Evolutionary conservation across 2,329 filamentous ascomycete species (phyloP), one percentile per base, ranked within the genome.

Genomic region (Pezizomycotina sp.): DNA sequence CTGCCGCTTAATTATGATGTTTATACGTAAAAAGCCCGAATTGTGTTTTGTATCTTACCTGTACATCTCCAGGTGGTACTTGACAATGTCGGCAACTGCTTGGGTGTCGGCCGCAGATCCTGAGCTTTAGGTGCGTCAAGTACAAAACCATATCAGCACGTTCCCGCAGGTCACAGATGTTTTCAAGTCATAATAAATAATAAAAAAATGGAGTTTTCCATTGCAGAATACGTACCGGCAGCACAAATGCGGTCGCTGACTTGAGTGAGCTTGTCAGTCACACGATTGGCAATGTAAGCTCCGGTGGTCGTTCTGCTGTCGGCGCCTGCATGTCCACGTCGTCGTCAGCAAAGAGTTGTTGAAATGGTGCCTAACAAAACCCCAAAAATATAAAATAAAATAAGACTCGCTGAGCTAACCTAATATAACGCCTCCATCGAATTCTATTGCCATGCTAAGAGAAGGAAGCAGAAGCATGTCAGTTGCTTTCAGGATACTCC

Each of bases 171-270:
- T n/a, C n/a, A n/a, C n/a, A n/a, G n/a, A n/a, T n/a, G n/a, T n/a
- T n/a, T n/a, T n/a, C n/a, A n/a, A n/a, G n/a, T n/a, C n/a, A n/a
- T n/a, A n/a, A n/a, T n/a, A n/a, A n/a, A n/a, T n/a, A n/a, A n/a
- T n/a, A n/a, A n/a, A n/a, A n/a, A 27, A 7, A 7, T 18, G 20
- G 4, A 7, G 5, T 8, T 24, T 8, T 24, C 10, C 21, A 3
- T 36, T 12, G 16, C 14, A 10, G 32, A 18, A 15, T 28, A 28
- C 43, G 33, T 31, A 52, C 43, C 89, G 77, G 65, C 89, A 98
- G 66, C 89, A 98, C 89, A 98, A 62, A 98, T 95, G 42, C 86
- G 95, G 61, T 98, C 89, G 63, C 92, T 80, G 44, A 98, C 86
- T 66, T 84, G 79, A 54, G 89, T 98, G 58, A 98, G 74, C 68